A percentile compares a stretch with the other conserved stretches of the same genome.
Evolutionary conservation across 768 basidiomycete genomes (phyloP).

Genomic region (Cyclocybe aegerita): DNA sequence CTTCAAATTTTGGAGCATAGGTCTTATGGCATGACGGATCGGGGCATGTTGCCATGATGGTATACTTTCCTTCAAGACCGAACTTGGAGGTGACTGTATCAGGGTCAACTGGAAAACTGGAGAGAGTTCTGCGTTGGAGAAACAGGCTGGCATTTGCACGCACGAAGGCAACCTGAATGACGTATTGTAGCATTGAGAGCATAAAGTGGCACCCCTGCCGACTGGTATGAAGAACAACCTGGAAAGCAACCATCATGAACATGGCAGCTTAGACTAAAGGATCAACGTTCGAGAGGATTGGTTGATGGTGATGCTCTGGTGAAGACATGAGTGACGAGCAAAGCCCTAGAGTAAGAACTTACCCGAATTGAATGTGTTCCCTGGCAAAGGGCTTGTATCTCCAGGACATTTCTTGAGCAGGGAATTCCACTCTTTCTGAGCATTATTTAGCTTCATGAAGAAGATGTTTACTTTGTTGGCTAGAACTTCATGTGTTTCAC

Average conservation of each 20-base stretch:
- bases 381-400: too few relatives aligned
- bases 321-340: too few relatives aligned
- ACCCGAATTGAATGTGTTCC: too few relatives aligned
- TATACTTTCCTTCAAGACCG: conserved; percentile 5
- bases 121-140: neutral
- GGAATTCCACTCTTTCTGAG: too few relatives aligned
- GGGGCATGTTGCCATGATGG: conserved; percentile 16
- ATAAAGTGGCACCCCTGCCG: conserved; percentile 9
- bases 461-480: too few relatives aligned
- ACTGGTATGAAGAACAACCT: conserved; percentile 5
- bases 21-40: conserved; percentile 12
- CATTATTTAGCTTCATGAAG: too few relatives aligned
- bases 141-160: neutral
- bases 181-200: conserved; percentile 9
- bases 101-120: neutral
- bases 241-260: conserved; percentile 8
- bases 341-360: too few relatives aligned
- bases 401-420: too few relatives aligned
- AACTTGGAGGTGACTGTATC: neutral
- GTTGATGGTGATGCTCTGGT: conserved; percentile 11
- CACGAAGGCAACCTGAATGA: conserved; percentile 5
- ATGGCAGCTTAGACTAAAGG: conserved; percentile 8
- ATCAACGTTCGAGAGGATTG: conserved; percentile 4
- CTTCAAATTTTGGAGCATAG: conserved; percentile 11
- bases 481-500: too few relatives aligned